Conservation (phyloP, 2,329 filamentous ascomycete species). For the Aspergillus brunneoviolaceus region DNA sequence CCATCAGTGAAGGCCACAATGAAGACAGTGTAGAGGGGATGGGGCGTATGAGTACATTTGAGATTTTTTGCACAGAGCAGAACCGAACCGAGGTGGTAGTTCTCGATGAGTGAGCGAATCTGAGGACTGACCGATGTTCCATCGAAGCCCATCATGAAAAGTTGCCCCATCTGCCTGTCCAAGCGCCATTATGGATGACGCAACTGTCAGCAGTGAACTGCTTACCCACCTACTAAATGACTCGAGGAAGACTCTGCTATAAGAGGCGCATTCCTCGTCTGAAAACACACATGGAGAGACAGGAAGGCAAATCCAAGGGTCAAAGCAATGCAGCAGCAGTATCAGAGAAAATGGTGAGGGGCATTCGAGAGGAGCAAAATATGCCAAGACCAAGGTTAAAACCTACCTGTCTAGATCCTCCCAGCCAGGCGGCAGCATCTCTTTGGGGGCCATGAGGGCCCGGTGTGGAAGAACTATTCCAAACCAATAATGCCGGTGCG, state of each 20-base stretch:
- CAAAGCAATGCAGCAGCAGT: not conserved
- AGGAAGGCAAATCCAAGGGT: not conserved
- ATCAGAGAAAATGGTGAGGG: not conserved
- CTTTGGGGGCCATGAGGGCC: slow-evolving; percentile 42
- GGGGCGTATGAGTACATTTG: slow-evolving; percentile 52
- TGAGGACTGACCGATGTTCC: slow-evolving; percentile 62
- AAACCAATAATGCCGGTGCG: slow-evolving; percentile 5
- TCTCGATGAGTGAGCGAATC: slow-evolving; percentile 62
- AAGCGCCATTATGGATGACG: slow-evolving; percentile 66
- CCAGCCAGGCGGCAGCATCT: slow-evolving; percentile 43
- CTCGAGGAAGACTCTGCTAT: not conserved
- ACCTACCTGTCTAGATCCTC: slow-evolving; percentile 43
- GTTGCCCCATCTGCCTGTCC: slow-evolving; percentile 58
- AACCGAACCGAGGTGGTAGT: slow-evolving; percentile 82
- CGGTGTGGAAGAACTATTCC: slow-evolving; percentile 33
- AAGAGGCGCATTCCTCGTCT: not conserved
- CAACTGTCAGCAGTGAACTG: slow-evolving; percentile 36
- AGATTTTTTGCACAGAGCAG: slow-evolving; percentile 65
- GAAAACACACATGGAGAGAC: not conserved
- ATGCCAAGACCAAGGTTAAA: slow-evolving; percentile 18
- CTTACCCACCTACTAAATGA: not conserved
- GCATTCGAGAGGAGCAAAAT: not conserved
- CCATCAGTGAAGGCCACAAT: not conserved
- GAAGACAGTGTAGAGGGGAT: not conserved
- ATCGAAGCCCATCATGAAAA: slow-evolving; percentile 69